These are phyloP conservation scores for Diplodia corticola DNA, from an alignment of 2,329 filamentous ascomycete species.

Conservation along the genomic window DNA sequence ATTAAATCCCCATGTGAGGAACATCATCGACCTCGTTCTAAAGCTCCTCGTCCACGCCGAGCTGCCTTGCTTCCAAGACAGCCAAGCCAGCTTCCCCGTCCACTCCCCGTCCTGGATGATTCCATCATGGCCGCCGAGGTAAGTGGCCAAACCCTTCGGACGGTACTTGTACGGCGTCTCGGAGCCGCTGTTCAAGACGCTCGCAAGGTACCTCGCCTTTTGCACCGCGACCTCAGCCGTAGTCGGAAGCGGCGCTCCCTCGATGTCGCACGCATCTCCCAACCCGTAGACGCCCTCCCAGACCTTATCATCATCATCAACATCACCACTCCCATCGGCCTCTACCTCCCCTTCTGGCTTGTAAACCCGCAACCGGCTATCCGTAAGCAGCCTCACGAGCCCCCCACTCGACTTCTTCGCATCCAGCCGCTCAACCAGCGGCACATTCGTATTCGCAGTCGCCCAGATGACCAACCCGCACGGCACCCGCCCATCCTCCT, in stretches of 20 bases:
- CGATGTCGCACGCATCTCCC: constrained; percentile 44
- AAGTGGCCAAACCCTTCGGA: constrained; percentile 42
- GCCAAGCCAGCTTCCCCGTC: constrained; percentile 46
- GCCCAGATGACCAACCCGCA: constrained; percentile 45
- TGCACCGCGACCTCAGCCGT: constrained; percentile 43
- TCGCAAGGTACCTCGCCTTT: constrained; percentile 40
- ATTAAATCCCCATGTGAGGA: constrained; percentile 38
- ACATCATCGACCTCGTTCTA: constrained; percentile 36
- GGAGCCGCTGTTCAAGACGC: constrained; percentile 43
- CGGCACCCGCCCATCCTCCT: constrained; percentile 38
- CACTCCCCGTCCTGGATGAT: constrained; percentile 44
- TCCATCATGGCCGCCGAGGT: constrained; percentile 46
- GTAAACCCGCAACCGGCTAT: constrained; percentile 35
- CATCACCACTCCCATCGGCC: constrained; percentile 28
- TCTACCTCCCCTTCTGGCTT: constrained; percentile 29
- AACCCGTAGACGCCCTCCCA: constrained; percentile 32
- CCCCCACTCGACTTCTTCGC: constrained; percentile 37
- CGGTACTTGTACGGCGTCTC: constrained; percentile 51
- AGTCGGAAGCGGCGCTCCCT: constrained; percentile 38
- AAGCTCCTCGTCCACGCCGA: constrained; percentile 40
- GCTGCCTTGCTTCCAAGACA: constrained; percentile 46
- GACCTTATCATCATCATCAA: not conserved
- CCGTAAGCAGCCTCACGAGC: constrained; percentile 40
- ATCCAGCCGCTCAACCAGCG: constrained; percentile 37
- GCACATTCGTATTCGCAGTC: constrained; percentile 40